Conservation (phyloP, 2,329 filamentous ascomycete species). For the Teratosphaeria destructans region DNA sequence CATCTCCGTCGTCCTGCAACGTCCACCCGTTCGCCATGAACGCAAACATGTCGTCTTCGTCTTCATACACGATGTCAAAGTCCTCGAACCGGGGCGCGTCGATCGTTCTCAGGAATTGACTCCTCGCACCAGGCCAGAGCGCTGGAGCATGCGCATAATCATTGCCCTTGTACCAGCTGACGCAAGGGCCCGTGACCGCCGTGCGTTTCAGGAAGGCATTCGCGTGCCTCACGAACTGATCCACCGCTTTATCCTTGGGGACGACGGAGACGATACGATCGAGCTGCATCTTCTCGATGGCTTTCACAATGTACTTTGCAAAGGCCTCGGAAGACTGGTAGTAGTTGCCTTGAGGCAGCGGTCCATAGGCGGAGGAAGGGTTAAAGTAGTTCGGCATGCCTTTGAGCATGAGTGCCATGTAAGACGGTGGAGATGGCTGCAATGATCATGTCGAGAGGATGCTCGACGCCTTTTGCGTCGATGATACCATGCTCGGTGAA, state of each 20-base stretch:
- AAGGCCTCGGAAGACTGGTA: constrained; percentile 11
- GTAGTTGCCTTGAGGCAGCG: constrained; percentile 13
- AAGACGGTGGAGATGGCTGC: constrained; percentile 11
- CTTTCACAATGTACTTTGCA: constrained; percentile 12
- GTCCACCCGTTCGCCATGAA: constrained; percentile 12
- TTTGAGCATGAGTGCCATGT: constrained; percentile 13
- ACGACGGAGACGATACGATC: constrained; percentile 11
- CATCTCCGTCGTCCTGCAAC: constrained; percentile 5
- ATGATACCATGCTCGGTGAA: constrained; percentile 11
- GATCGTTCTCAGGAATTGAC: constrained; percentile 10
- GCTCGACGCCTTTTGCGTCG: constrained; percentile 11
- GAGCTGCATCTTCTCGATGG: constrained; percentile 13
- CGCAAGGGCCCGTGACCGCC: constrained; percentile 11
- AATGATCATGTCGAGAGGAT: constrained; percentile 12
- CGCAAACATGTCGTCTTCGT: constrained; percentile 11
- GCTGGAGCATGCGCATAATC: constrained; percentile 9
- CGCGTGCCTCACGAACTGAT: constrained; percentile 13
- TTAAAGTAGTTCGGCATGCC: constrained; percentile 16
- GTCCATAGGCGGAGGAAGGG: constrained; percentile 12
- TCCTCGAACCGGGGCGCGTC: constrained; percentile 11
- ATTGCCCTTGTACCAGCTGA: constrained; percentile 14
- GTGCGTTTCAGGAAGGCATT: constrained; percentile 13
- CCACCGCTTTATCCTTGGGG: constrained; percentile 11
- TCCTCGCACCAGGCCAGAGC: constrained; percentile 12
- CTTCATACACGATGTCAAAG: constrained; percentile 10